Evolutionary conservation across 441 rosid genomes (phyloP).

Genomic region (Syzygium syzygioides): DNA sequence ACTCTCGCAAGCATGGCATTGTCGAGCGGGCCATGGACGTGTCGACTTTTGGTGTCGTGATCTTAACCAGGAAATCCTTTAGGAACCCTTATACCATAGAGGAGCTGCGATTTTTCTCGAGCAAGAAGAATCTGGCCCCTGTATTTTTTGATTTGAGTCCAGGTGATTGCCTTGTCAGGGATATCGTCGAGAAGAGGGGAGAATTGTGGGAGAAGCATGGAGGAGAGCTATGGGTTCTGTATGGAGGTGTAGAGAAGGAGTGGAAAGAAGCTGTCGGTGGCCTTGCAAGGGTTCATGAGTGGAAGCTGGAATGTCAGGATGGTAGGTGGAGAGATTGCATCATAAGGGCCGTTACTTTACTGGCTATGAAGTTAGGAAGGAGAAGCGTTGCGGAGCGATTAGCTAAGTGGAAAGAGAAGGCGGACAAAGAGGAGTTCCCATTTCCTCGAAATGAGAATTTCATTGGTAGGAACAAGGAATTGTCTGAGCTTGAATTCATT

Average conservation of each 20-base stretch:
- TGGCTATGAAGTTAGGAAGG: conserved; percentile 79
- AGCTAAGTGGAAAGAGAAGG: conserved; percentile 77
- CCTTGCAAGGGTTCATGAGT: conserved; percentile 67
- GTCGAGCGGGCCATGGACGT: conserved; percentile 80
- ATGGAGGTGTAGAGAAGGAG: conserved; percentile 84
- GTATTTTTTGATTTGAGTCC: conserved; percentile 75
- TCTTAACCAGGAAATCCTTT: conserved; percentile 74
- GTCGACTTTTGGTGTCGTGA: conserved; percentile 79
- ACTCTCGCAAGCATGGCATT: conserved; percentile 54
- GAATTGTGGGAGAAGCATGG: conserved; percentile 94
- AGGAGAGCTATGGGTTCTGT: conserved; percentile 74
- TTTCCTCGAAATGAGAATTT: conserved; percentile 75
- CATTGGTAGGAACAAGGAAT: conserved; percentile 82
- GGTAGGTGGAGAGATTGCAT: conserved; percentile 95
- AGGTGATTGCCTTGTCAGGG: conserved; percentile 84
- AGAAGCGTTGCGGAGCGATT: conserved; percentile 83
- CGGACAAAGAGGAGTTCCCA: conserved; percentile 83
- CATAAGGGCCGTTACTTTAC: conserved; percentile 51
- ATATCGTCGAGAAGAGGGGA: conserved; percentile 88
- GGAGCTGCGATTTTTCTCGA: conserved; percentile 67
- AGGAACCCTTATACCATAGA: conserved; percentile 73
- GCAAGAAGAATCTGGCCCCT: conserved; percentile 85
- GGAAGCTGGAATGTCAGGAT: conserved; percentile 88
- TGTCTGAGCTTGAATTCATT: conserved; percentile 78
- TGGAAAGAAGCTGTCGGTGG: conserved; percentile 87